phyloP scores from a whole-genome alignment of 257 asterid species.

The Solanum sejunctum region DNA sequence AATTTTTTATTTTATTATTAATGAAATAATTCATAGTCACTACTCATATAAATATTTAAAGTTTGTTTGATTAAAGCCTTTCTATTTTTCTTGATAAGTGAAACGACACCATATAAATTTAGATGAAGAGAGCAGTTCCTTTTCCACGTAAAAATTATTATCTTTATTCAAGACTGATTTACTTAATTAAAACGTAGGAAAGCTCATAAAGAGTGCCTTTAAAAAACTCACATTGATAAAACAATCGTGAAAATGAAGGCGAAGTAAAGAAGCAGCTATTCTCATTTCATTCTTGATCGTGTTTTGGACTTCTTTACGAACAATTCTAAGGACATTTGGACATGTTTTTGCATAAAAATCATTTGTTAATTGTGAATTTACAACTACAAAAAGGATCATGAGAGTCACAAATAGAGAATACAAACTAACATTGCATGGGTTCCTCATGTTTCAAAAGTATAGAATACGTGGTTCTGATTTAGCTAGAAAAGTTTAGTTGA shows the following conservation, averaged over 20 bases:
- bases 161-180: neutral
- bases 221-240: constrained; percentile 56
- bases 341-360: neutral
- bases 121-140: neutral
- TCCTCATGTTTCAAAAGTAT: neutral
- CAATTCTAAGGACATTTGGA: constrained; percentile 12
- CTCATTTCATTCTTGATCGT: constrained; percentile 59
- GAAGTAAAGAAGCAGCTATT: constrained; percentile 71
- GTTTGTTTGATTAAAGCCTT: too few species aligned
- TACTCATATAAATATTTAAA: too few species aligned
- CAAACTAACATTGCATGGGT: neutral
- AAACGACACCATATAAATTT: too few species aligned
- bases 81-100: too few species aligned
- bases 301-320: constrained; percentile 37
- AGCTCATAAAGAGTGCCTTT: neutral
- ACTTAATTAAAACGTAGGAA: neutral
- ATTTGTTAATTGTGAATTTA: neutral
- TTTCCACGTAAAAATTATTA: neutral
- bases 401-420: neutral
- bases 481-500: neutral
- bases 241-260: constrained; percentile 78
- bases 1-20: too few species aligned
- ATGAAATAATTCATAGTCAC: too few species aligned
- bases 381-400: neutral
- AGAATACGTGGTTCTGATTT: neutral